Percentiles rank a stretch among this genome's conserved stretches.
Evolutionary conservation across 108 stramenopile species (phyloP).

Genomic region (Nitzschia putrida): DNA sequence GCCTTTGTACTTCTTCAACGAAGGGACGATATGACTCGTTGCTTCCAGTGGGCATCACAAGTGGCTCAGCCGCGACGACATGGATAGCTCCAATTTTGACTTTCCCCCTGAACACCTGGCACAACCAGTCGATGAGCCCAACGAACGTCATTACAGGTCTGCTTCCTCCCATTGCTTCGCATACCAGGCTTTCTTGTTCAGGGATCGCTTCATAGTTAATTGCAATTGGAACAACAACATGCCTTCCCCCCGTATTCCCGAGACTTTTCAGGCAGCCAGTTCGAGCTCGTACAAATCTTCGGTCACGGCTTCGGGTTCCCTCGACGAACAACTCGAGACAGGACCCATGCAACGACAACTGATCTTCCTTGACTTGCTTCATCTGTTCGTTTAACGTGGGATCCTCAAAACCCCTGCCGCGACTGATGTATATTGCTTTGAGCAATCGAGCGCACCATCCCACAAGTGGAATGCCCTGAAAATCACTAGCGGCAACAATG

Average conservation of each 20-base stretch:
- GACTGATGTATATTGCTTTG: slow-evolving; percentile 70
- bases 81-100: slow-evolving; percentile 75
- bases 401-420: slow-evolving; percentile 55
- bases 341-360: slow-evolving; percentile 1
- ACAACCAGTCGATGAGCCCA: slow-evolving; percentile 37
- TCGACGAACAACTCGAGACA: slow-evolving; percentile 85
- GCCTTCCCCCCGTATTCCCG: slow-evolving; percentile 37
- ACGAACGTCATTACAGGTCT: slow-evolving; percentile 13
- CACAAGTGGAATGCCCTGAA: slow-evolving; percentile 66
- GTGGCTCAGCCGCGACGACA: slow-evolving; percentile 60
- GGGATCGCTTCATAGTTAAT: slow-evolving; percentile 86
- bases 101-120: slow-evolving; percentile 39
- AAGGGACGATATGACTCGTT: slow-evolving; percentile 28
- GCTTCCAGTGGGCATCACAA: slow-evolving; percentile 33
- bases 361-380: slow-evolving; percentile 15
- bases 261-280: slow-evolving; percentile 81
- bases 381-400: slow-evolving; percentile 30
- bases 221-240: slow-evolving; percentile 74
- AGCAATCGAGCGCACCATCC: slow-evolving; percentile 61
- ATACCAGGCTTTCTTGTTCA: slow-evolving; percentile 61
- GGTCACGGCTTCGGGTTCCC: slow-evolving; percentile 79
- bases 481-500: slow-evolving; percentile 81
- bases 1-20: slow-evolving; percentile 50
- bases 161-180: slow-evolving; percentile 46
- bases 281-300: slow-evolving; percentile 74